Conservation (phyloP, 1,284 basidiomycete genomes). For the Coniophora puteana region DNA sequence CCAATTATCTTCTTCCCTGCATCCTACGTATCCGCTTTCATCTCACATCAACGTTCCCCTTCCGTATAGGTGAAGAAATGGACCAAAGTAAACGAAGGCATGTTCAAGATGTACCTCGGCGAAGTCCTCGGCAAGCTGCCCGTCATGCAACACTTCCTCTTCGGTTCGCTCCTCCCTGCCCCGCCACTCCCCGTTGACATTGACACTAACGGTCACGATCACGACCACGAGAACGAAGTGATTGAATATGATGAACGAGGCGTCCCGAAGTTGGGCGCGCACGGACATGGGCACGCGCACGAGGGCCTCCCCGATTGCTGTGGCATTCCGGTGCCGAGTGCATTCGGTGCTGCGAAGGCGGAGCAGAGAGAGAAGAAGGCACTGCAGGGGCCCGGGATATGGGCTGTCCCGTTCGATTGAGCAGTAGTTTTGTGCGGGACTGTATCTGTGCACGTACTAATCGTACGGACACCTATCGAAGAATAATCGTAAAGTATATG, state of each 20-base stretch:
- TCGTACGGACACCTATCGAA: too few species aligned
- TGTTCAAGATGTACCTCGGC: constrained; percentile 97
- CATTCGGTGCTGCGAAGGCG: constrained; percentile 71
- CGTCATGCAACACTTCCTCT: constrained; percentile 95
- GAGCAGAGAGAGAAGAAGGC: constrained; percentile 31
- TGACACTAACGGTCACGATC: constrained; percentile 35
- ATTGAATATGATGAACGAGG: too few species aligned
- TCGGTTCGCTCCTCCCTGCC: constrained; percentile 78
- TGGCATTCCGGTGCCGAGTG: constrained; percentile 85
- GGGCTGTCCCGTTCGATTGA: constrained; percentile 84
- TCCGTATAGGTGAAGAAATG: constrained; percentile 82
- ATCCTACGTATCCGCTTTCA: not conserved
- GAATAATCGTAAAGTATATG: too few species aligned
- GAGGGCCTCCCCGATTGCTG: constrained; percentile 92
- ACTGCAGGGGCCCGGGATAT: constrained; percentile 59
- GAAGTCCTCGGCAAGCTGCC: constrained; percentile 96
- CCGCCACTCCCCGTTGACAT: constrained; percentile 39
- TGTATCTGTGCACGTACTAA: too few species aligned
- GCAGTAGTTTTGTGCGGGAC: too few species aligned
- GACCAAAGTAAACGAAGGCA: constrained; percentile 96
- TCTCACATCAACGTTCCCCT: not conserved
- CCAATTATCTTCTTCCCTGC: not conserved
- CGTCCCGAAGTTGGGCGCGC: too few species aligned
- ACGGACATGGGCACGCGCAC: constrained; percentile 49
- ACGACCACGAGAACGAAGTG: too few species aligned